Evolutionary conservation across 495 filamentous ascomycete genomes (phyloP), one percentile per base, ranked within the genome.

Genomic region (Penicillium alfredii): DNA sequence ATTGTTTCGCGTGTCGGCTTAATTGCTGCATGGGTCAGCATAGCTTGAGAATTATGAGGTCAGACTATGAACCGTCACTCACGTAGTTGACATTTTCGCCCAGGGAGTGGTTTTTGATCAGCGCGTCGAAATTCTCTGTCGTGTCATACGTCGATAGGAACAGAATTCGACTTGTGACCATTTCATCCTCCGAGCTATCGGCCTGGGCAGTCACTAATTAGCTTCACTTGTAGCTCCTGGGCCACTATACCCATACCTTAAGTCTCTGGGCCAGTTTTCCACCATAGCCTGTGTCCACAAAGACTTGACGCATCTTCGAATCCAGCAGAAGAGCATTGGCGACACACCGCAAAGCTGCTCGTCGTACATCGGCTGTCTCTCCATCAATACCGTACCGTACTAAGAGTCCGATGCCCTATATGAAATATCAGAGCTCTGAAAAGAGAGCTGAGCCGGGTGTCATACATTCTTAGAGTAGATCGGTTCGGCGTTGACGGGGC

Each of bases 121-220:
- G 72, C 0, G 67, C 59, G 17, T 73, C 64, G 33, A 92, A 79
- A 44, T 88, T 68, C 32, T 84, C 51, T 4, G 72, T 76, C 4
- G 88, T 88, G 18, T 78, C 74, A 49, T 96, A 97, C 0, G 92
- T 97, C 8, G 81, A 75, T 2, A 96, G 66, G 42, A 97, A 88
- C 6, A 97, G 62, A 13, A 98, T 81, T 20, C 92, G 75, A 26
- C 82, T 83, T 21, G 77, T 64, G 0, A 96, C 66, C 63, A 98
- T 94, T 56, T 98, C 89, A 49, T 98, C 84, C 32, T 97, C 88
- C 10, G 72, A 69, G 47, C 70, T 82, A 55, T 89, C 81, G 45
- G 69, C 80, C 75, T 77, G 30, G 8, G 8, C 7, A 26, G 35
- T 22, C n/a, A 4, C 4, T 6, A 33, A 16, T 60, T 44, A 48